These are phyloP conservation scores for Acanthamoeba lenticulata DNA, from an alignment of 208 protist genomes.

Conservation along the genomic window DNA sequence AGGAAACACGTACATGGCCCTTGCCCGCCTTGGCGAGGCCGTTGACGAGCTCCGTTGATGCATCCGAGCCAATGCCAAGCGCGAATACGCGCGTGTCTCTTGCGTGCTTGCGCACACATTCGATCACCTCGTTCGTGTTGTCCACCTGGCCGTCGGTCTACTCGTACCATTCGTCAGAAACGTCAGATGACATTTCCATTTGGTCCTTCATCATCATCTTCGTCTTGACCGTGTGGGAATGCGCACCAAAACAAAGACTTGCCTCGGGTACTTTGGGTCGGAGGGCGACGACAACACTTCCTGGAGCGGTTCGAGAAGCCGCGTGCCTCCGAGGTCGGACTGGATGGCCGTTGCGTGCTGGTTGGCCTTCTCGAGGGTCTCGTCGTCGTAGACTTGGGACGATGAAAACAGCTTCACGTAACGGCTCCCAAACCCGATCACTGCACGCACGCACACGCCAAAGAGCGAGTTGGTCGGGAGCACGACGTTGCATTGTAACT, in stretches of 20 bases:
- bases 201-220: not conserved
- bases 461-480: not conserved
- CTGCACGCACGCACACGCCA: not conserved
- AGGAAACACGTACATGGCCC: not conserved
- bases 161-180: not conserved
- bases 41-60: slow-evolving; percentile 68
- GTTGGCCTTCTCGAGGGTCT: slow-evolving; percentile 58
- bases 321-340: slow-evolving; percentile 78
- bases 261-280: slow-evolving; percentile 63
- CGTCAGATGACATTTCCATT: not conserved
- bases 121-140: slow-evolving; percentile 77
- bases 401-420: slow-evolving; percentile 53
- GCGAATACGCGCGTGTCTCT: slow-evolving; percentile 71
- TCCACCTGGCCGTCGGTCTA: slow-evolving; percentile 79
- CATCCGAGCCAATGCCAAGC: slow-evolving; percentile 75
- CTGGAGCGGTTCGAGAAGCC: slow-evolving; percentile 70
- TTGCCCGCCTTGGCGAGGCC: slow-evolving; percentile 72
- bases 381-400: slow-evolving; percentile 53
- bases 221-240: not conserved
- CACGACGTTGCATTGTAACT: not conserved
- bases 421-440: slow-evolving; percentile 74
- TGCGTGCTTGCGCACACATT: slow-evolving; percentile 3
- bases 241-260: slow-evolving; percentile 71
- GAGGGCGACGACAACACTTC: not conserved
- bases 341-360: slow-evolving; percentile 2